Evolutionary conservation across 331 rosid genomes (phyloP), one percentile per base, ranked within the genome.

Genomic region (Pyrus hybrid): DNA sequence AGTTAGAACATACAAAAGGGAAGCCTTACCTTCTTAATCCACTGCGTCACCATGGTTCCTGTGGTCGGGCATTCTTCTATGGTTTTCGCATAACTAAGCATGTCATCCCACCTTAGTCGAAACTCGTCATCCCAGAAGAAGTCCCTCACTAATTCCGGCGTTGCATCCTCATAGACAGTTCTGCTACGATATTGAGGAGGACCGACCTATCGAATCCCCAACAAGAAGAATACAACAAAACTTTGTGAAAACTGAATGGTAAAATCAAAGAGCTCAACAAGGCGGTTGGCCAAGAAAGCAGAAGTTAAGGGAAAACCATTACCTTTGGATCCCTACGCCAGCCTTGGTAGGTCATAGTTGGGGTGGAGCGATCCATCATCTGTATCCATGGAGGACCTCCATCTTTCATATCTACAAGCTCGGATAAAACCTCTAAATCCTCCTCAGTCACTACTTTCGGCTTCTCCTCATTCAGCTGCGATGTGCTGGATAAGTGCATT

Each of bases 91-190:
- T 69, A 47, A 28, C 85, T 30, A 75, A 94, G 97, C 99, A 94
- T 94, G 76, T 89, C 93, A 54, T 94, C 99, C 99, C 99, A 94
- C 80, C 83, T 85, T 82, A 65, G 67, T 32, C 99, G 86, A 45
- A 73, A 88, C 47, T 88, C 89, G 68, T 94, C 97, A 76, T 94
- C 99, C 99, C 99, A 94, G 75, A 94, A 94, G 78, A 94, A 90
- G 67, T 90, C 99, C 84, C 99, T 90, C 56, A 90, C 87, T 83
- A 92, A 21, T 76, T 94, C 96, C 21, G 91, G 92, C 18, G 83
- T 76, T 6, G 96, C 93, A 68, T 92, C 96, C 71, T 94, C 99
- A 32, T 80, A 94, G 58, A 92, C 79, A 1, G 95, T 94, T 63
- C 96, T 85, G 77, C 85, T 89, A 5, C 96, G 89, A 51, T 88